phyloP scores from a whole-genome alignment of 2,329 filamentous ascomycete genomes.

The Monosporascus ibericus region DNA sequence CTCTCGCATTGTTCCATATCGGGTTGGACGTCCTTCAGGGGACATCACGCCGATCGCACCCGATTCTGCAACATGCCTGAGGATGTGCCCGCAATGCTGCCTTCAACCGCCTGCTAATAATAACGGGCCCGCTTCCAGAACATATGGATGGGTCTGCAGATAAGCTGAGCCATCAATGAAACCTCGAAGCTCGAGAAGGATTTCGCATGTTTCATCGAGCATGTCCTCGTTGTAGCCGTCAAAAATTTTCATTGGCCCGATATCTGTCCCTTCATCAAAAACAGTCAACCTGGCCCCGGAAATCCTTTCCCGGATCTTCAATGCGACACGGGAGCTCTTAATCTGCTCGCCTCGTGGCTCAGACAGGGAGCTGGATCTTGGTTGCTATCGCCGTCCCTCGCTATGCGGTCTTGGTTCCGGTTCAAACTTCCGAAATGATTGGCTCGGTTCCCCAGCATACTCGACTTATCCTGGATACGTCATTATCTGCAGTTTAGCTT shows the following conservation, averaged over 20 bases:
- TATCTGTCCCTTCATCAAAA: not conserved
- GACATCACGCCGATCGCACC: not conserved
- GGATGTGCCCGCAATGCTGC: not conserved
- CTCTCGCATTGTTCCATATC: not conserved
- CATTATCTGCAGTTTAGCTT: not conserved
- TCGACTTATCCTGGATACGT: too few species aligned
- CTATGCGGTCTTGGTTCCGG: not conserved
- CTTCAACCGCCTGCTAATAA: not conserved
- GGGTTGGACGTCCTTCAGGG: not conserved
- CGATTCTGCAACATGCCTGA: not conserved
- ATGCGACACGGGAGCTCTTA: not conserved
- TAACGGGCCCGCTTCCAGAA: not conserved
- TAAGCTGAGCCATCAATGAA: not conserved
- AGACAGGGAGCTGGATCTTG: not conserved
- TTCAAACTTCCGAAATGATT: not conserved
- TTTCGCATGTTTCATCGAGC: not conserved
- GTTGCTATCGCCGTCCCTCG: not conserved
- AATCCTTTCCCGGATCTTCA: not conserved
- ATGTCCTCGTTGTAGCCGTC: not conserved
- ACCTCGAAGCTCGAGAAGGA: not conserved
- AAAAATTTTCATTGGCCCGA: not conserved
- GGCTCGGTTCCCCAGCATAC: not conserved
- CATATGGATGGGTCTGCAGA: not conserved
- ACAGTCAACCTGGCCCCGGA: not conserved
- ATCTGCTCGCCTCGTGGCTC: not conserved